A percentile compares a stretch with the other conserved stretches of the same genome.
Conservation (phyloP, 2,329 filamentous ascomycete genomes). For the Venturia oleaginea region DNA sequence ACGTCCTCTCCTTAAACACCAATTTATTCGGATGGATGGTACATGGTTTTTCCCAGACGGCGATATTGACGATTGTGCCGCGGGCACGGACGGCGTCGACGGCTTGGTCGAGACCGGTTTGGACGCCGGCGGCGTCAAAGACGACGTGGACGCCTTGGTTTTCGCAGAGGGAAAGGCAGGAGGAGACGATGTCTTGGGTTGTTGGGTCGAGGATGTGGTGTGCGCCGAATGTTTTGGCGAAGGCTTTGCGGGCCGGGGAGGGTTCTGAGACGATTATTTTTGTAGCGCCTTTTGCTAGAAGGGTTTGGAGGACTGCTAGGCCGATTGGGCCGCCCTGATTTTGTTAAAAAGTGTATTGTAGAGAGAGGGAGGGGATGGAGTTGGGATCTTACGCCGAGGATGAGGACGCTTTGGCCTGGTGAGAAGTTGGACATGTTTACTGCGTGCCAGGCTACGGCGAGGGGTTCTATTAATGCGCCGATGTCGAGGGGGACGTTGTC, state of each 20-base stretch:
- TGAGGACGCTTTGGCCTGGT: slow-evolving; percentile 35
- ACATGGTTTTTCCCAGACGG: slow-evolving; percentile 46
- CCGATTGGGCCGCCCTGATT: slow-evolving; percentile 42
- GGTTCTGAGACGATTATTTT: slow-evolving; percentile 48
- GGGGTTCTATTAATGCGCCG: slow-evolving; percentile 43
- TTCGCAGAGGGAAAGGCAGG: slow-evolving; percentile 35
- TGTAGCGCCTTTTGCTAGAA: slow-evolving; percentile 34
- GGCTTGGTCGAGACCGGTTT: slow-evolving; percentile 40
- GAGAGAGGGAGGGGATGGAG: neutral
- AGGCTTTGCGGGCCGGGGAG: slow-evolving; percentile 37
- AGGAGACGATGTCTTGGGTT: slow-evolving; percentile 38
- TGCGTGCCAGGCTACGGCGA: slow-evolving; percentile 48
- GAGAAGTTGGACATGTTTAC: slow-evolving; percentile 43
- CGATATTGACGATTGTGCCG: slow-evolving; percentile 46
- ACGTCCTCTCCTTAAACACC: slow-evolving; percentile 44
- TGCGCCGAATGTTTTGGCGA: slow-evolving; percentile 43
- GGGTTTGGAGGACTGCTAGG: slow-evolving; percentile 39
- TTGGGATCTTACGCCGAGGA: slow-evolving; percentile 33
- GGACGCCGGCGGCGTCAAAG: slow-evolving; percentile 46
- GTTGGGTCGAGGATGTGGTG: slow-evolving; percentile 43
- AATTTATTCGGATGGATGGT: slow-evolving; percentile 42
- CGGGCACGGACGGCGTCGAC: slow-evolving; percentile 40
- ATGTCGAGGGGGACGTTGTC: slow-evolving; percentile 44
- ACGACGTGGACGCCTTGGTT: slow-evolving; percentile 40
- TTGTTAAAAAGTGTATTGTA: neutral